Conservation (phyloP, 192 early-diverging fungal genomes). For the Coemansia sp. region DNA sequence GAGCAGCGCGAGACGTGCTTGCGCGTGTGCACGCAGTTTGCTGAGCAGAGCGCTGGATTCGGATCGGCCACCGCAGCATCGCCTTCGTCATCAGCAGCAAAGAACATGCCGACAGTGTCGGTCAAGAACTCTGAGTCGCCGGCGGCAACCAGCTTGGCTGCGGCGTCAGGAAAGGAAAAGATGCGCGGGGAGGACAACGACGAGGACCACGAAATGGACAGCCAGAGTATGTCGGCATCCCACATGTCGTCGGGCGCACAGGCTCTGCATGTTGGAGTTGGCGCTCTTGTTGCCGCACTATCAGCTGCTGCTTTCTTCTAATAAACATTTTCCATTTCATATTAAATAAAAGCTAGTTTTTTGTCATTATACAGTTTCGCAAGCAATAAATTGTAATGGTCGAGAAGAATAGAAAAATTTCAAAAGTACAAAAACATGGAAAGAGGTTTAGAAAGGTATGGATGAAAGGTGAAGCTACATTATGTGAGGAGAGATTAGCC, state of each 20-base stretch:
- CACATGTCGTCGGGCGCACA: not conserved
- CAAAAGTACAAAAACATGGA: too few relatives aligned
- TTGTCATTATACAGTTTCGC: too few relatives aligned
- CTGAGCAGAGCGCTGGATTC: slow-evolving; percentile 28
- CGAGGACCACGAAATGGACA: slow-evolving; percentile 12
- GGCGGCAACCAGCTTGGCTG: not conserved
- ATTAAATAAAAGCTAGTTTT: too few relatives aligned
- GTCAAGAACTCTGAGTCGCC: not conserved
- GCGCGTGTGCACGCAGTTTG: slow-evolving; percentile 33
- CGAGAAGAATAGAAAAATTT: too few relatives aligned
- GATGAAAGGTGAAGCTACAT: too few relatives aligned
- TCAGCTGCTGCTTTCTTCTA: not conserved
- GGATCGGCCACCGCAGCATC: slow-evolving; percentile 10
- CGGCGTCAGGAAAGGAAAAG: slow-evolving; percentile 5
- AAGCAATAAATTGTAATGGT: too few relatives aligned
- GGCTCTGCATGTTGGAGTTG: not conserved
- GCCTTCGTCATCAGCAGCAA: not conserved
- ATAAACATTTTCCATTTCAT: not conserved
- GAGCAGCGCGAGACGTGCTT: slow-evolving; percentile 36
- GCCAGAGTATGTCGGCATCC: slow-evolving; percentile 13
- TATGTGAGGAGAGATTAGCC: slow-evolving; percentile 9
- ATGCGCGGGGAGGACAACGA: slow-evolving; percentile 19
- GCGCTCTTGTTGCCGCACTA: not conserved
- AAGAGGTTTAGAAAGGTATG: too few relatives aligned
- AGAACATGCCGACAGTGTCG: slow-evolving; percentile 2